Conservation (phyloP, 805 yeast species). For the Saccharomyces mikatae region DNA sequence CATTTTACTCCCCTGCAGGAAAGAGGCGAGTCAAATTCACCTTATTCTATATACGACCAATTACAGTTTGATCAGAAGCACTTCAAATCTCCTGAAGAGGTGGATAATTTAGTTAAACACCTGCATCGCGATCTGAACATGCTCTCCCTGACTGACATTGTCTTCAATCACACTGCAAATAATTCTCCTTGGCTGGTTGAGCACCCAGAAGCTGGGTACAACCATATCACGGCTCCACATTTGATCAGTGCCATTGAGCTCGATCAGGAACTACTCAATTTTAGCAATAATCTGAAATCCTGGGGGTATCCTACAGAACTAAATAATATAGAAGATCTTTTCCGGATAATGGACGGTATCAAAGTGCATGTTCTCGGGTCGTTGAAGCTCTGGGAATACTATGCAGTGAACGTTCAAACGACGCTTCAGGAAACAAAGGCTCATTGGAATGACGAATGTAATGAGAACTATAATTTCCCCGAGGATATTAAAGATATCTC, state of each 20-base stretch:
- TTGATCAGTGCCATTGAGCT: conserved; percentile 75
- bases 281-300: conserved; percentile 48
- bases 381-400: conserved; percentile 79
- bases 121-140: conserved; percentile 52
- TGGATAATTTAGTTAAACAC: conserved; percentile 39
- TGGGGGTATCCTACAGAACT: conserved; percentile 58
- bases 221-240: conserved; percentile 82
- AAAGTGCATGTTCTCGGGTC: conserved; percentile 57
- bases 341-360: conserved; percentile 57
- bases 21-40: conserved; percentile 86
- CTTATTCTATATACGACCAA: conserved; percentile 87
- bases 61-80: conserved; percentile 59
- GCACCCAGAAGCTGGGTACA: conserved; percentile 89
- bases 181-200: conserved; percentile 79
- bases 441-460: conserved; percentile 27
- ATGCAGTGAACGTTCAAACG: conserved; percentile 53
- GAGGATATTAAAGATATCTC: conserved; percentile 1
- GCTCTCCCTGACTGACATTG: conserved; percentile 82
- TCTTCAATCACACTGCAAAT: conserved; percentile 89
- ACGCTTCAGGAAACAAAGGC: conserved; percentile 35
- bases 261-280: conserved; percentile 59
- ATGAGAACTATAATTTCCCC: background rate
- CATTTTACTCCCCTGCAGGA: conserved; percentile 92
- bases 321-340: conserved; percentile 44
- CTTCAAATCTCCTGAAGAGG: conserved; percentile 51